These are phyloP conservation scores for Chlamydomonas sphaeroides DNA, from an alignment of 139 green algal genomes.

Conservation along the genomic window DNA sequence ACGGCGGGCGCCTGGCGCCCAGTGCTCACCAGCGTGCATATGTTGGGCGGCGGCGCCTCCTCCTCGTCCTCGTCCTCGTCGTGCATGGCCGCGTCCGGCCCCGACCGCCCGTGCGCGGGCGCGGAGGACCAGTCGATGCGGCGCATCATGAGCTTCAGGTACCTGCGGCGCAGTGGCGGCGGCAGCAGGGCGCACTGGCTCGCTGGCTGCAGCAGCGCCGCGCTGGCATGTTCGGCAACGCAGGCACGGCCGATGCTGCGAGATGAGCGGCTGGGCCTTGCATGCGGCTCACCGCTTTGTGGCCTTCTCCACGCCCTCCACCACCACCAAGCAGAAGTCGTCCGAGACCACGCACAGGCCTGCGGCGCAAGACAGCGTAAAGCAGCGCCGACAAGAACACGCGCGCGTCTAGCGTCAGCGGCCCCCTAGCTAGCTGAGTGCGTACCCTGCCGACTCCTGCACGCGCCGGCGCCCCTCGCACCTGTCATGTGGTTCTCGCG, in stretches of 20 bases:
- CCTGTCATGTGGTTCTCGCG: conserved; percentile 88
- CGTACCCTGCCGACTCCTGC: background rate
- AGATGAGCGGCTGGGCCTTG: no score
- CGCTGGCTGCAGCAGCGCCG: no score
- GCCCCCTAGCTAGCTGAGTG: no score
- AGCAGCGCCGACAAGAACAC: no score
- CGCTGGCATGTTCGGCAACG: no score
- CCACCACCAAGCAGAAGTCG: conserved; percentile 81
- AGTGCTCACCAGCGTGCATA: conserved; percentile 11
- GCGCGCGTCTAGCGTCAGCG: no score
- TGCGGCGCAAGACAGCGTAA: background rate
- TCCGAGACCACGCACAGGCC: conserved; percentile 48
- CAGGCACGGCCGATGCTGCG: no score
- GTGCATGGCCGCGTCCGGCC: background rate
- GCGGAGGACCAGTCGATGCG: conserved; percentile 91
- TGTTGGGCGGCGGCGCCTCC: conserved; percentile 43
- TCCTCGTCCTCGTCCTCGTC: conserved; percentile 55
- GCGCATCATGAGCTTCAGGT: conserved; percentile 94
- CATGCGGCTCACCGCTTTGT: conserved; percentile 5
- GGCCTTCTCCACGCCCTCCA: conserved; percentile 83
- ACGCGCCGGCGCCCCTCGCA: conserved; percentile 12
- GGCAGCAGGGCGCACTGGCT: no score
- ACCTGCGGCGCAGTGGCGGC: conserved; percentile 74
- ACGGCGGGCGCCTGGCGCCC: no score
- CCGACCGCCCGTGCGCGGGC: background rate